Percentiles rank a stretch among this genome's conserved stretches.
phyloP scores from a whole-genome alignment of 2,329 filamentous ascomycete genomes.

The Remersonia thermophila region DNA sequence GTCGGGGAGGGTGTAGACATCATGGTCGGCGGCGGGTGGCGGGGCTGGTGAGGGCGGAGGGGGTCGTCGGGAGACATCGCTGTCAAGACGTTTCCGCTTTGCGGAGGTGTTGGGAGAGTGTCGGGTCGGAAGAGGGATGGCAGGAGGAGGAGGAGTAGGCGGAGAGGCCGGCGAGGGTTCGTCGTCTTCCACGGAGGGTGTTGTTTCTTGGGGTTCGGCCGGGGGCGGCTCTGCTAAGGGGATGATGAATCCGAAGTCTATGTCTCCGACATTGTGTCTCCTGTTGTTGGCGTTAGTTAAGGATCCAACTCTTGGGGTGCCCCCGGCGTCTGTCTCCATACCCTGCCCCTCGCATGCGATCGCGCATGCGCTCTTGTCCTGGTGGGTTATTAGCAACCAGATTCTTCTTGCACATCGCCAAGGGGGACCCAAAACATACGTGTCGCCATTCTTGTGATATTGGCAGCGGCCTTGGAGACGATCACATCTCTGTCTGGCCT shows the following conservation, averaged over 20 bases:
- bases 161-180: slow-evolving; percentile 6
- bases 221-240: slow-evolving; percentile 18
- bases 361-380: slow-evolving; percentile 48
- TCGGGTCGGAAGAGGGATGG: slow-evolving; percentile 12
- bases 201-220: slow-evolving; percentile 8
- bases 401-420: no score
- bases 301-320: no score
- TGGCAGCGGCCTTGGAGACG: background rate
- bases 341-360: slow-evolving; percentile 54
- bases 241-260: slow-evolving; percentile 44
- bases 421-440: background rate
- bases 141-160: slow-evolving; percentile 7
- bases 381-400: background rate
- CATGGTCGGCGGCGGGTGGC: slow-evolving; percentile 8
- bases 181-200: slow-evolving; percentile 8
- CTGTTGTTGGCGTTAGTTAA: slow-evolving; percentile 20
- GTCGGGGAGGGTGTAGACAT: slow-evolving; percentile 11
- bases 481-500: no score
- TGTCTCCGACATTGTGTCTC: slow-evolving; percentile 45
- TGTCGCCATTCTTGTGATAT: background rate
- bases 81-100: slow-evolving; percentile 22
- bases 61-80: slow-evolving; percentile 1
- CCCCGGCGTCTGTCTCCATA: slow-evolving; percentile 23
- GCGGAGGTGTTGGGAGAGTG: slow-evolving; percentile 36
- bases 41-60: slow-evolving; percentile 1